Percentiles rank a stretch among this genome's conserved stretches.
These are phyloP conservation scores for Aspergillus pseudoviridinutans DNA, from an alignment of 2,329 filamentous ascomycete genomes.

Conservation along the genomic window DNA sequence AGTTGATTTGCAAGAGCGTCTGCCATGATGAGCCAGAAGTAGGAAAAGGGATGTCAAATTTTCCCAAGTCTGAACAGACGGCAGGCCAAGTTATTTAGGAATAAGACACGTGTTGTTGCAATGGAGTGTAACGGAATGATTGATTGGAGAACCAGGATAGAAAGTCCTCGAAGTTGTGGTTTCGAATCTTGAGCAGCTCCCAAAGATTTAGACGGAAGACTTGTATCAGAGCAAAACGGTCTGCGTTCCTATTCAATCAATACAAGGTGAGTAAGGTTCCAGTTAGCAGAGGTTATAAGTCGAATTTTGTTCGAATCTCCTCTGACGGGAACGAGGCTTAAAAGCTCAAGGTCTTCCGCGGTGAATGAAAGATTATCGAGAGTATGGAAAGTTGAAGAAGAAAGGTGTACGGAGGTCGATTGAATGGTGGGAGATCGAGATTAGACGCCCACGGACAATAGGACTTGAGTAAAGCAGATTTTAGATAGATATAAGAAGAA, in stretches of 20 bases:
- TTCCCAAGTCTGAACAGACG: background rate
- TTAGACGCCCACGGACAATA: background rate
- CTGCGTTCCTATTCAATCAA: background rate
- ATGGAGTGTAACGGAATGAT: background rate
- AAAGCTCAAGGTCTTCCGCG: background rate
- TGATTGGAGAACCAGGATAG: background rate
- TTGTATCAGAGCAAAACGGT: background rate
- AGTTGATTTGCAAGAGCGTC: slow-evolving; percentile 45
- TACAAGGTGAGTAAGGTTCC: background rate
- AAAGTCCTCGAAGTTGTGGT: background rate
- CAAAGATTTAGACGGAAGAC: background rate
- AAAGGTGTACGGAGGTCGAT: background rate
- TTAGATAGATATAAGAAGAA: background rate
- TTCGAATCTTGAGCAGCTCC: background rate
- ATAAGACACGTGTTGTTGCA: background rate
- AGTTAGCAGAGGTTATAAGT: background rate
- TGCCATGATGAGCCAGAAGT: slow-evolving; percentile 33
- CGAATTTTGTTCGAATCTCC: background rate
- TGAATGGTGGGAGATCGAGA: background rate
- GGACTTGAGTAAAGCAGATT: background rate
- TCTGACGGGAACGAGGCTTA: background rate
- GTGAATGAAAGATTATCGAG: background rate
- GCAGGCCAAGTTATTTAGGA: background rate
- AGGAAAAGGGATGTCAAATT: slow-evolving; percentile 3
- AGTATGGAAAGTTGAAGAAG: background rate